Percentiles rank a stretch among this genome's conserved stretches.
Evolutionary conservation across 805 yeast species (phyloP).

Genomic region (Cyberlindnera amylophila): DNA sequence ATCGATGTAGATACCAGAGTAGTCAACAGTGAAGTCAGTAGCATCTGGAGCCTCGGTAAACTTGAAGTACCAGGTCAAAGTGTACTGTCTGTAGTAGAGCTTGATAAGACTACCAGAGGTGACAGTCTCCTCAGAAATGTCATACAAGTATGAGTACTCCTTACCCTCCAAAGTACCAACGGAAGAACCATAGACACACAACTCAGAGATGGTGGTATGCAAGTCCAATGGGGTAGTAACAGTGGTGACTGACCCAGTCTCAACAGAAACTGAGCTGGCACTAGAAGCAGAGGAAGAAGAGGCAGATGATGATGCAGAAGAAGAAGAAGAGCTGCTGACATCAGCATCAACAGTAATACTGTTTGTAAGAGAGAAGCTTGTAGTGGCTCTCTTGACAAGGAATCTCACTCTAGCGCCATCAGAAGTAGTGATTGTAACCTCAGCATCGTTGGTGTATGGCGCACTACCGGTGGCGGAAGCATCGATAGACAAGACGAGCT

Average conservation of each 20-base stretch:
- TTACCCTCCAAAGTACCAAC: slow-evolving; percentile 5
- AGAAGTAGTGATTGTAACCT: neutral
- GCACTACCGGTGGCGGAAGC: slow-evolving; percentile 1
- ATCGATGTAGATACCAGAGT: slow-evolving; percentile 6
- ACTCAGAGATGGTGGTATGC: too few relatives aligned
- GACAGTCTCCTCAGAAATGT: neutral
- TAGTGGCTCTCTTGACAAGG: slow-evolving; percentile 8
- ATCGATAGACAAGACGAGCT: slow-evolving; percentile 2
- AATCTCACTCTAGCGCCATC: slow-evolving; percentile 5
- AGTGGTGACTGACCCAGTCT: too few relatives aligned
- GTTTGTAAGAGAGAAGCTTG: neutral
- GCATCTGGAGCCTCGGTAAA: slow-evolving; percentile 13
- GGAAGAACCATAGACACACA: slow-evolving; percentile 4
- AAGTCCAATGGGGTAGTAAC: too few relatives aligned
- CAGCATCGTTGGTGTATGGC: slow-evolving; percentile 8
- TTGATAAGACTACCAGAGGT: slow-evolving; percentile 1
- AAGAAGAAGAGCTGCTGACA: too few relatives aligned
- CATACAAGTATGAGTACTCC: slow-evolving; percentile 2
- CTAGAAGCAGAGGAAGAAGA: too few relatives aligned
- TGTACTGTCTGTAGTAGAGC: slow-evolving; percentile 5
- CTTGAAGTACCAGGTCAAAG: slow-evolving; percentile 17
- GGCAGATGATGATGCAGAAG: too few relatives aligned
- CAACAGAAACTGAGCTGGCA: too few relatives aligned
- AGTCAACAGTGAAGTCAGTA: slow-evolving; percentile 5
- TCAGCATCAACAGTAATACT: too few relatives aligned